Percentiles rank a stretch among this genome's conserved stretches.
Evolutionary conservation across 1,139 yeast species (phyloP).

Genomic region (Candida glucosophila): DNA sequence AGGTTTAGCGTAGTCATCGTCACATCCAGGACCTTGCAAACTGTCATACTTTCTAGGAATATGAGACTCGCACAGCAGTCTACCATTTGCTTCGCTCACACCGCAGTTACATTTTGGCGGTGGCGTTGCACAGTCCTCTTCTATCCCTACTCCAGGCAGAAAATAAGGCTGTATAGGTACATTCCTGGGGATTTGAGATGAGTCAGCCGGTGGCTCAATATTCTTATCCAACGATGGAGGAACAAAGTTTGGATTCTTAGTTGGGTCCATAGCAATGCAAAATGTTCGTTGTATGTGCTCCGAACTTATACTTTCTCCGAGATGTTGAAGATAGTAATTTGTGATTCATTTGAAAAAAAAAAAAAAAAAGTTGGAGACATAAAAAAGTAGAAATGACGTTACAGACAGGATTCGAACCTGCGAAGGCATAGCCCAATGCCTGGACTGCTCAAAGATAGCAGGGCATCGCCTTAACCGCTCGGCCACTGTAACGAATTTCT

Average conservation of each 20-base stretch:
- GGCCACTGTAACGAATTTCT: constrained; percentile 48
- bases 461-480: constrained; percentile 63
- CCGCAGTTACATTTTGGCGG: constrained; percentile 26
- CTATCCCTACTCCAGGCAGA: constrained; percentile 63
- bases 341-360: too few relatives aligned
- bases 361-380: too few relatives aligned
- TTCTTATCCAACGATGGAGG: constrained; percentile 59
- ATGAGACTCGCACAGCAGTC: constrained; percentile 19
- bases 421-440: constrained; percentile 73
- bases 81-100: constrained; percentile 4
- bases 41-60: constrained; percentile 38
- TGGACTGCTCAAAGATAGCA: constrained; percentile 45
- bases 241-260: constrained; percentile 67
- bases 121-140: constrained; percentile 68
- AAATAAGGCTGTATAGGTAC: constrained; percentile 71
- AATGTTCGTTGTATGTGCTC: too few relatives aligned
- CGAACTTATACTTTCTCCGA: too few relatives aligned
- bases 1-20: constrained; percentile 7
- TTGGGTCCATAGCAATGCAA: constrained; percentile 91
- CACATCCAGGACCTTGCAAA: constrained; percentile 27
- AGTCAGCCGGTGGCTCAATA: constrained; percentile 63
- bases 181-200: constrained; percentile 63
- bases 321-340: too few relatives aligned
- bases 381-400: too few relatives aligned
- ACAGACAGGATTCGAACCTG: constrained; percentile 77